phyloP scores from a whole-genome alignment of 78 protist genomes.

The Tieghemostelium lacteum region DNA sequence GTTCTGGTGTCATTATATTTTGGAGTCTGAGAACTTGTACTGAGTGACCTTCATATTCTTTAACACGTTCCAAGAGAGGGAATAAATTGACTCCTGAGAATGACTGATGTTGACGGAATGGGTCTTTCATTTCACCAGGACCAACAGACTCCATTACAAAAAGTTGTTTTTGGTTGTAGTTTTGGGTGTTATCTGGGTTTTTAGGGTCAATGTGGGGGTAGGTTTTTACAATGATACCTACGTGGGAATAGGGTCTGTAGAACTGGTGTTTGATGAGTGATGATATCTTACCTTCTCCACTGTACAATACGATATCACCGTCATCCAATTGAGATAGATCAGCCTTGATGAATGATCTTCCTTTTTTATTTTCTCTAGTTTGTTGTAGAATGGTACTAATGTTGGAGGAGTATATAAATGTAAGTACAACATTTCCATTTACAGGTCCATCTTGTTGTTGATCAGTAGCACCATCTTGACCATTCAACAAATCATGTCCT shows the following conservation, averaged over 20 bases:
- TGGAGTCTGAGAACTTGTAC: slow-evolving; percentile 8
- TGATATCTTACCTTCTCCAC: slow-evolving; percentile 11
- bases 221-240: slow-evolving; percentile 27
- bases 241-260: slow-evolving; percentile 46
- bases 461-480: neutral
- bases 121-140: slow-evolving; percentile 18
- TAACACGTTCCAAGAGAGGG: slow-evolving; percentile 8
- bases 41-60: slow-evolving; percentile 14
- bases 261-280: slow-evolving; percentile 15
- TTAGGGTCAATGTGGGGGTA: neutral
- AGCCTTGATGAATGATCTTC: neutral
- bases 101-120: slow-evolving; percentile 23
- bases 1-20: neutral
- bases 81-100: slow-evolving; percentile 32
- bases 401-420: neutral
- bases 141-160: slow-evolving; percentile 34
- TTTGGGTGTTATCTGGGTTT: neutral
- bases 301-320: slow-evolving; percentile 45
- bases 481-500: neutral
- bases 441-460: neutral
- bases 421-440: neutral
- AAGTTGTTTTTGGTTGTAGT: neutral
- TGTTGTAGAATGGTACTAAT: neutral
- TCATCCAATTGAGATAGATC: slow-evolving; percentile 31
- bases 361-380: neutral